These are phyloP conservation scores for Penicillium sp. DNA, from an alignment of 2,329 filamentous ascomycete genomes.

Conservation along the genomic window DNA sequence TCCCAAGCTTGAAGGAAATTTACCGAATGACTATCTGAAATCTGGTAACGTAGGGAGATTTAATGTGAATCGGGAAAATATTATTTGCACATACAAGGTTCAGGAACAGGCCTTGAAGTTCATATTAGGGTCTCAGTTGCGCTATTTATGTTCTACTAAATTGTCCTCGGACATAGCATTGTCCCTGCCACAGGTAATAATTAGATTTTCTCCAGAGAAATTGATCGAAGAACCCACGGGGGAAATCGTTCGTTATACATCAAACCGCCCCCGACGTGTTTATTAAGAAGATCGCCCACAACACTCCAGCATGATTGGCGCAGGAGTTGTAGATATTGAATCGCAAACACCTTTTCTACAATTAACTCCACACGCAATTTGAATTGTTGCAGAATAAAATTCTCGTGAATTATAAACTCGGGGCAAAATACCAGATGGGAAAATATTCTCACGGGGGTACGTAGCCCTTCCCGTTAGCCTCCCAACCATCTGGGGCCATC, in stretches of 20 bases:
- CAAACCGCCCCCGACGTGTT: background rate
- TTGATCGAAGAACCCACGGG: background rate
- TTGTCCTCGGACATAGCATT: no score
- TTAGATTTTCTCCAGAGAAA: no score
- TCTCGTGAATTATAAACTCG: background rate
- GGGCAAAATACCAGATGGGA: background rate
- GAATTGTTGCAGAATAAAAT: background rate
- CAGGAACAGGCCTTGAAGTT: no score
- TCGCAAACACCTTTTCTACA: background rate
- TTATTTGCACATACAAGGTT: no score
- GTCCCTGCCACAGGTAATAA: no score
- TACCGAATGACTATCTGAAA: no score
- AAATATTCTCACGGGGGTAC: conserved; percentile 1
- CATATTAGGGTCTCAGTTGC: no score
- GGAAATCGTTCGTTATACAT: background rate
- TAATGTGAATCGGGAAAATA: no score
- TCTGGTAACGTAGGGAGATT: no score
- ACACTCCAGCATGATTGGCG: background rate
- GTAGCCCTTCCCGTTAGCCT: conserved; percentile 7
- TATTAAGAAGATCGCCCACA: background rate
- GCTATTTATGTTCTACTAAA: no score
- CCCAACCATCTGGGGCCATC: conserved; percentile 2
- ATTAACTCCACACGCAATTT: background rate
- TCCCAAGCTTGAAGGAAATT: no score
- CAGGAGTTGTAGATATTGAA: background rate